Base-by-base conservation (phyloP, 2,329 filamentous ascomycete genomes). In the Trichoderma sp. region DNA sequence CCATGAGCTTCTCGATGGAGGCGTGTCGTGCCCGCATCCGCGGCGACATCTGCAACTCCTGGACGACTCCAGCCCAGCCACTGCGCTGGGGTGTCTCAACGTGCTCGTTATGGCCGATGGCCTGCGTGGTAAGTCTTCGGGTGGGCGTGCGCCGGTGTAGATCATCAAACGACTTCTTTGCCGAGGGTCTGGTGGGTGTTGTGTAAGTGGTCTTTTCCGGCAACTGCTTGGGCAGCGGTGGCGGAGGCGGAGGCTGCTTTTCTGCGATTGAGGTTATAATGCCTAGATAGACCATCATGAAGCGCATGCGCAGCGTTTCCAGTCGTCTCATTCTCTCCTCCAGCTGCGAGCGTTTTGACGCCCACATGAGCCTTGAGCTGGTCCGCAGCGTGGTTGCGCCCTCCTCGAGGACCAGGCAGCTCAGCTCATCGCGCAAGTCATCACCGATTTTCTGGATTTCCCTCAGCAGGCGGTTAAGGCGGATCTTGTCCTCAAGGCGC, bases 241-340 rank as follows among this genome's bases (percentile, higher is more conserved):
- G 79, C 70, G 77, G 79, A 3, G 79, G 77, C 18, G 62, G 62
- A 71, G 74, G 76, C 47, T 81, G 77, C 72, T 81, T 84, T 67
- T 80, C 80, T 43, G 79, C 76, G 60, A 77, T 76, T 66, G 80
- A 80, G 43, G 81, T 78, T 68, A 91, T 83, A 73, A 90, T 85
- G 74, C 88, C 87, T 87, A 91, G 87, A 79, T 90, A 90, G 47
- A 90, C 84, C 43, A 90, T 88, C 36, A 91, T 80, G 77, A 91
- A 91, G 73, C 89, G 86, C 87, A 90, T 90, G 77, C 89, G 85
- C 77, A 91, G 78, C 76, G 90, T 80, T 75, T 91, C 89, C 53
- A 91, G 81, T 61, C 88, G 83, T 70, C 87, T 84, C 69, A 91
- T 82, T 66, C 87, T 85, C 74, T 89, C 87, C 78, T 90, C 87